Conservation (phyloP, 1,139 yeast species). For the Kodamaea arcana region DNA sequence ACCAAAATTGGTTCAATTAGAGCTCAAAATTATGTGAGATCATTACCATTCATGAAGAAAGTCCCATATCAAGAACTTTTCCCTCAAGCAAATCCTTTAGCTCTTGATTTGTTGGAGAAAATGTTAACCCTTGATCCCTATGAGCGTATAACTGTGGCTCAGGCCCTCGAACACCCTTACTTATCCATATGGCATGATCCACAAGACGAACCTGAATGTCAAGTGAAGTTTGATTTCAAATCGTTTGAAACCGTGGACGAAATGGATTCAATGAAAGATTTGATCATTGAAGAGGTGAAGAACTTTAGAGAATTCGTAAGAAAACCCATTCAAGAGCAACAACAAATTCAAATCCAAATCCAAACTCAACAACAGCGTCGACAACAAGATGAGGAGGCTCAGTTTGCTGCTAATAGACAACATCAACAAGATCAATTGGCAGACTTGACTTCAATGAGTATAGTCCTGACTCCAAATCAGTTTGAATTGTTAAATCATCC, state of each 20-base stretch:
- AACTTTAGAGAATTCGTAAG: constrained; percentile 78
- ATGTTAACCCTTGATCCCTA: constrained; percentile 89
- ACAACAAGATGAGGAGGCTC: constrained; percentile 22
- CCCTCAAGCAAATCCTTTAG: constrained; percentile 84
- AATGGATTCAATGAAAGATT: constrained; percentile 65
- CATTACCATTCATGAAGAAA: constrained; percentile 78
- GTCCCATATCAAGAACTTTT: constrained; percentile 70
- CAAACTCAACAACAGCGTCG: constrained; percentile 28
- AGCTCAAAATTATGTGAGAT: constrained; percentile 89
- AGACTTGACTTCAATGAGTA: constrained; percentile 10
- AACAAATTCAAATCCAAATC: constrained; percentile 39
- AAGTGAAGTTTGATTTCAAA: constrained; percentile 74
- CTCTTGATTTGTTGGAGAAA: constrained; percentile 73
- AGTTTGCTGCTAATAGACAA: constrained; percentile 7
- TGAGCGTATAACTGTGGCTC: constrained; percentile 80
- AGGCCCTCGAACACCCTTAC: constrained; percentile 87
- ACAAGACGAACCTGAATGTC: constrained; percentile 86
- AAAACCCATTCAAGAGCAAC: constrained; percentile 68
- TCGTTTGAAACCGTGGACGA: constrained; percentile 86
- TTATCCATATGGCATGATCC: constrained; percentile 95
- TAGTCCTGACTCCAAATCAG: constrained; percentile 11
- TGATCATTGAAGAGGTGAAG: constrained; percentile 79
- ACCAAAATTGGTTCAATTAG: constrained; percentile 81
- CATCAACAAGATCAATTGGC: constrained; percentile 6
- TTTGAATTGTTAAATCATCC: constrained; percentile 11